Base-by-base conservation (phyloP, 371 early-diverging fungal genomes). In the Actinomucor elegans region DNA sequence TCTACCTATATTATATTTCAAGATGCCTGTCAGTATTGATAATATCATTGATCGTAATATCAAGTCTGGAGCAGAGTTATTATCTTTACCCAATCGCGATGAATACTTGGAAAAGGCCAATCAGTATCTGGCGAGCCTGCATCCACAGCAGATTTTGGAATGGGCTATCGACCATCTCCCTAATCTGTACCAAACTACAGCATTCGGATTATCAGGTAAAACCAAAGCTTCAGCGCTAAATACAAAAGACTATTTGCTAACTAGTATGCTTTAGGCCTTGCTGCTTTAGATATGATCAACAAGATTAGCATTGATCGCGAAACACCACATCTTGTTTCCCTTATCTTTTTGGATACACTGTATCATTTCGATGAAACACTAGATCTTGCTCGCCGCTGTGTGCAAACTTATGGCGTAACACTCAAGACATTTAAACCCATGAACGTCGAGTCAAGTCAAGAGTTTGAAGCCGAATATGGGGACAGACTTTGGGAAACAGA, bases 281-380 rank as follows among this genome's bases (percentile, higher is more conserved):
- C 81, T 54, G 84, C 88, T 37, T 65, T 87, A 32, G 90, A 93
- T 67, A 83, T 93, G 77, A 81, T 91, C 52, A 71, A 73, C 47
- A 83, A 87, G 57, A 71, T 85, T 55, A 82, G 80, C 47, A 63
- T 81, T 27, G 80, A 82, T 53, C 67, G 73, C 61, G 38, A 71
- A 48, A 55, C 73, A 54, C 49, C 54, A 20, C 87, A 85, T 49
- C 69, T 76, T 20, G 81, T 94, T 3, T 93, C 94, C 9, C 76
- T 94, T 31, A 89, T 96, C 59, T 96, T 96, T 60, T 68, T 96
- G 59, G 94, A 96, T 68, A 96, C 96, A 1, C 78, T 96, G 33
- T 89, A 94, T 67, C 93, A 96, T 71, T 96, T 96, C 68, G 73
- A 81, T 45, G 96, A 96, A 62, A 96, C 96, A 24, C 64, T 93